phyloP scores from a whole-genome alignment of 129 eudicot species.

The Flaveria ramosissima region DNA sequence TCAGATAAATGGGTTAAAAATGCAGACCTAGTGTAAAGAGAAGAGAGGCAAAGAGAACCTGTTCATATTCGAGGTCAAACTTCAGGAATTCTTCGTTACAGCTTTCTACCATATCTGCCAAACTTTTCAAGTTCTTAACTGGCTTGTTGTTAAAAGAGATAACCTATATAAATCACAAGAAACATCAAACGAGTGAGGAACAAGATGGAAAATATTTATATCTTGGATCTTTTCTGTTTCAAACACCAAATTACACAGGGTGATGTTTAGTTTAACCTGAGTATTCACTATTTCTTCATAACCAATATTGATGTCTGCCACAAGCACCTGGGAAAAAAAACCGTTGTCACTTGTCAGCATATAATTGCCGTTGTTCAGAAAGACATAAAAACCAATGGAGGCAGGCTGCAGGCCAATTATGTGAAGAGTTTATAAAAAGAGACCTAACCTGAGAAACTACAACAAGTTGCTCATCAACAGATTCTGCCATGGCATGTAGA shows the following conservation, averaged over 20 bases:
- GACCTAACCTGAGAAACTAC: constrained; percentile 46
- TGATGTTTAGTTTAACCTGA: constrained; percentile 40
- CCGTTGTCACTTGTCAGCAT: background rate
- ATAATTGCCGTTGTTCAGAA: background rate
- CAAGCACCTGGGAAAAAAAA: constrained; percentile 47
- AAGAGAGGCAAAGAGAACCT: constrained; percentile 35
- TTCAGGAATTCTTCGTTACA: constrained; percentile 53
- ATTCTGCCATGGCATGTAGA: constrained; percentile 60
- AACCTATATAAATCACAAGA: constrained; percentile 34
- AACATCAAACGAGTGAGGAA: background rate
- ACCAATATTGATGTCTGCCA: constrained; percentile 60
- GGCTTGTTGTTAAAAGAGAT: constrained; percentile 58
- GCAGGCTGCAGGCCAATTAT: background rate
- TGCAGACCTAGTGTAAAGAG: background rate
- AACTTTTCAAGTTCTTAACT: constrained; percentile 55
- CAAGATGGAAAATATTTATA: background rate
- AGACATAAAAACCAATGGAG: background rate
- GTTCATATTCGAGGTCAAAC: constrained; percentile 58
- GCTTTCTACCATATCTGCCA: constrained; percentile 57
- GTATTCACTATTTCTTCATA: constrained; percentile 66
- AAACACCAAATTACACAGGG: background rate
- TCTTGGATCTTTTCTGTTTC: background rate
- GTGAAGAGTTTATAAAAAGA: background rate
- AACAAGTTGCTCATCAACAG: constrained; percentile 58
- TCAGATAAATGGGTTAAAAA: background rate